Conservation (phyloP, 306 rosid genomes). For the Glycyrrhiza uralensis region DNA sequence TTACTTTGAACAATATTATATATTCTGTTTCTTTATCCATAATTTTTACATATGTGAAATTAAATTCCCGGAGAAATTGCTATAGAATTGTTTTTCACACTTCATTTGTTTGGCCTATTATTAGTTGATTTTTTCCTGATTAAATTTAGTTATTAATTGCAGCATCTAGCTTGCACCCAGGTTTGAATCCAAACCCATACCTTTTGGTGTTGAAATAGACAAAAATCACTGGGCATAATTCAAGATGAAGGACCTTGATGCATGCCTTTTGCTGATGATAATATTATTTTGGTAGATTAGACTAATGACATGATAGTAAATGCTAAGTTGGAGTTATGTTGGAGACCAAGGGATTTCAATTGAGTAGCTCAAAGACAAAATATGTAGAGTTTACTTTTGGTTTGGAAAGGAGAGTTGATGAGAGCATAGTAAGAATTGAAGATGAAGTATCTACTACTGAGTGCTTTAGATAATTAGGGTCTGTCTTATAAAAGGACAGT, state of each 20-base stretch:
- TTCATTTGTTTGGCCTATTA: not conserved
- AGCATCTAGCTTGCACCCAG: not conserved
- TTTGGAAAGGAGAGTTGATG: not conserved
- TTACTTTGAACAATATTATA: slow-evolving; percentile 8
- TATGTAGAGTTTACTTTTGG: not conserved
- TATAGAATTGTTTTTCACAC: not conserved
- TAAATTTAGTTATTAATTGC: not conserved
- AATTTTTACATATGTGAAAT: not conserved
- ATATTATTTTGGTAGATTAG: not conserved
- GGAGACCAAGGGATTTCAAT: not conserved
- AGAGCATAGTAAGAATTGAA: not conserved
- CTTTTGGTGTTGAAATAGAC: not conserved
- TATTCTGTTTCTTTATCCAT: slow-evolving; percentile 14
- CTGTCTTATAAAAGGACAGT: not conserved
- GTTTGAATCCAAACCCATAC: not conserved
- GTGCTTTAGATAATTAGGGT: slow-evolving; percentile 8
- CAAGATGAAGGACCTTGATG: not conserved
- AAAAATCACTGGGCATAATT: not conserved
- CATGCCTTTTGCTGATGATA: not conserved
- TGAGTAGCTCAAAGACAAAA: not conserved
- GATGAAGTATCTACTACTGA: not conserved
- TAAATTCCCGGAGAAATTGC: not conserved
- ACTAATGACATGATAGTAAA: not conserved
- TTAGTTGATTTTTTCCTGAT: not conserved
- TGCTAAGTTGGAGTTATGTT: not conserved